Base-by-base conservation (phyloP, 140 eudicot genomes). In the Erigeron philadelphicus region DNA sequence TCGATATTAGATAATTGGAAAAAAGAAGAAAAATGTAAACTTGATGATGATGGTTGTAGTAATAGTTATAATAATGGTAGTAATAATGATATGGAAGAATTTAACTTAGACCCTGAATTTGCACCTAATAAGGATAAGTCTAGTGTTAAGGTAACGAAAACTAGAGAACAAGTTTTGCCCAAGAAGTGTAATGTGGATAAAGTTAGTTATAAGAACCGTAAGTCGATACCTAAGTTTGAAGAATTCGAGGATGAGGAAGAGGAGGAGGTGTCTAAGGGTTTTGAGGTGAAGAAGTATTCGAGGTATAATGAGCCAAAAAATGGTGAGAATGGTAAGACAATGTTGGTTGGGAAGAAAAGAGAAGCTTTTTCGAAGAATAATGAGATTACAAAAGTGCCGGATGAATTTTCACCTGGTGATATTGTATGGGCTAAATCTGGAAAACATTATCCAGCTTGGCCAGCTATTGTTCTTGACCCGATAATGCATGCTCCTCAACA, bases 1-100 rank as follows among this genome's bases (percentile, higher is more conserved):
- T 94, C 99, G 0, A 70, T 94, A 55, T 79, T 94, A 0, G 99
- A 87, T 81, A 84, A 94, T 76, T 94, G 99, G 99, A 94, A 87
- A 91, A 89, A 89, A 72, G 97, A 89, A 72, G 97, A 89, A 44
- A 89, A 89, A 72, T 64, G 60, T 62, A 84, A 76, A 71, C 42
- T 69, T 31, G 71, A 67, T 16, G 71, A n/a, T 5, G 56, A 23
- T n/a, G 56, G 7, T 49, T n/a, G 7, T 13, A 12, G 16, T 25
- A 35, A 17, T 4, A 38, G 9, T 60, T 5, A 60, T 4, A 17
- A 60, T 11, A 17, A 50, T n/a, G 57, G 64, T n/a, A 67, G 13
- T 3, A 56, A 18, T 38, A 61, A 59, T 18, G 67, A 12, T 5
- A 55, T 17, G 42, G 66, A 73, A 49, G 90, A 82, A 11, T 74